phyloP scores from a whole-genome alignment of 108 stramenopile genomes.

The Skeletonema grethae region DNA sequence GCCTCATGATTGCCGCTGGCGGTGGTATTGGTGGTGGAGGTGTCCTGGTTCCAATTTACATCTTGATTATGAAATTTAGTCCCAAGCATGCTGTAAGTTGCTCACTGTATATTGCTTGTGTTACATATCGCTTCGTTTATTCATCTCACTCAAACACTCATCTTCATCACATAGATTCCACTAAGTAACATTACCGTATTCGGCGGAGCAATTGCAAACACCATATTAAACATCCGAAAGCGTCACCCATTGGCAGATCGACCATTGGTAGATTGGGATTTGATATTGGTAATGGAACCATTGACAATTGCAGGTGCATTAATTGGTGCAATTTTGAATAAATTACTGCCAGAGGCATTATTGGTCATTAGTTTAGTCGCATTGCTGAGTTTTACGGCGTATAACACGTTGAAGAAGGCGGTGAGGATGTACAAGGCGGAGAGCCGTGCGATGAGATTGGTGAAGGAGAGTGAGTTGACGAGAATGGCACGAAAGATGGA shows the following conservation, averaged over 20 bases:
- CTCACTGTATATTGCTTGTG: no score
- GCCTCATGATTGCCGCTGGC: constrained; percentile 90
- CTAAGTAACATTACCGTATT: constrained; percentile 91
- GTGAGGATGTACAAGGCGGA: constrained; percentile 88
- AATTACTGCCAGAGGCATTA: constrained; percentile 79
- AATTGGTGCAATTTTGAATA: constrained; percentile 88
- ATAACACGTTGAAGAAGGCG: constrained; percentile 87
- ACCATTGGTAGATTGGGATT: constrained; percentile 96
- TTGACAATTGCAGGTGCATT: constrained; percentile 91
- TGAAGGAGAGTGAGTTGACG: constrained; percentile 48
- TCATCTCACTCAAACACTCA: no score
- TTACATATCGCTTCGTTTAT: no score
- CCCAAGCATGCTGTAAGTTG: constrained; percentile 72
- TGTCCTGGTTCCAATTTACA: constrained; percentile 93
- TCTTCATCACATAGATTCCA: constrained; percentile 60
- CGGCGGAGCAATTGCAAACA: constrained; percentile 88
- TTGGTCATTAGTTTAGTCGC: constrained; percentile 84
- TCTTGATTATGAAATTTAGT: constrained; percentile 81
- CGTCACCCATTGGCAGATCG: constrained; percentile 89
- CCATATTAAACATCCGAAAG: constrained; percentile 79
- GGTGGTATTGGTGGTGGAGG: constrained; percentile 95
- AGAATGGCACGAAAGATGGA: constrained; percentile 43
- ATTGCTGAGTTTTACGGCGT: constrained; percentile 77
- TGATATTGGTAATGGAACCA: constrained; percentile 96
- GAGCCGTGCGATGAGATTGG: constrained; percentile 40